phyloP scores from a whole-genome alignment of 345 rosid genomes.

The Linum trigynum region DNA sequence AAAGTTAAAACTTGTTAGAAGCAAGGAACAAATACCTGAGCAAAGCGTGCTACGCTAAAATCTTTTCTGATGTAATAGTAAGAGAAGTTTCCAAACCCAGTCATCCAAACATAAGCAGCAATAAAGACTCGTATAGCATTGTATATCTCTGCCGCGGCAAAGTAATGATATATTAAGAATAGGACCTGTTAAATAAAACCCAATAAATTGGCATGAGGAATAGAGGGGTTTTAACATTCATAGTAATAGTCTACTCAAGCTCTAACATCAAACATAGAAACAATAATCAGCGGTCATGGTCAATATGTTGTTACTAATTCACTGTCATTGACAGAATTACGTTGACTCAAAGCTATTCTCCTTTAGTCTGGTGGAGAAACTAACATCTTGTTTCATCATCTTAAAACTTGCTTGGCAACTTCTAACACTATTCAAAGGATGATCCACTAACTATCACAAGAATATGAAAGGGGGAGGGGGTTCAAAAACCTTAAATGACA shows the following conservation, averaged over 20 bases:
- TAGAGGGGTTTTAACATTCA: not conserved
- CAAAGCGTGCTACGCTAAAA: constrained; percentile 81
- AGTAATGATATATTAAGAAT: constrained; percentile 94
- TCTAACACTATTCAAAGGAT: too few relatives aligned
- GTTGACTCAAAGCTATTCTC: not conserved
- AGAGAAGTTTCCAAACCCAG: constrained; percentile 96
- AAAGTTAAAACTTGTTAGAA: not conserved
- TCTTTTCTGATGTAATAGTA: constrained; percentile 93
- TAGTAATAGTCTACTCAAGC: not conserved
- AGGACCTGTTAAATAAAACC: constrained; percentile 49
- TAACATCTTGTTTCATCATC: not conserved
- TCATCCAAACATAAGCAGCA: constrained; percentile 99
- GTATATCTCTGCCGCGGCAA: constrained; percentile 90
- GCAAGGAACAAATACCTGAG: constrained; percentile 50
- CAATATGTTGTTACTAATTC: not conserved
- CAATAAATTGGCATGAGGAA: not conserved
- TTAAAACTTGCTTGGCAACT: too few relatives aligned
- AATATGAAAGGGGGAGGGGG: too few relatives aligned
- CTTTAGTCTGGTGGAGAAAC: not conserved
- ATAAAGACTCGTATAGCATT: constrained; percentile 90
- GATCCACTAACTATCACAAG: too few relatives aligned
- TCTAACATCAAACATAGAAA: not conserved
- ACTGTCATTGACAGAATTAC: too few relatives aligned
- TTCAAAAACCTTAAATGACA: not conserved
- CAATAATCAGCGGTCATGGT: not conserved